Percentiles rank a stretch among this genome's conserved stretches.
phyloP scores from a whole-genome alignment of 2,329 filamentous ascomycete species.

The Epichloe bromicola region DNA sequence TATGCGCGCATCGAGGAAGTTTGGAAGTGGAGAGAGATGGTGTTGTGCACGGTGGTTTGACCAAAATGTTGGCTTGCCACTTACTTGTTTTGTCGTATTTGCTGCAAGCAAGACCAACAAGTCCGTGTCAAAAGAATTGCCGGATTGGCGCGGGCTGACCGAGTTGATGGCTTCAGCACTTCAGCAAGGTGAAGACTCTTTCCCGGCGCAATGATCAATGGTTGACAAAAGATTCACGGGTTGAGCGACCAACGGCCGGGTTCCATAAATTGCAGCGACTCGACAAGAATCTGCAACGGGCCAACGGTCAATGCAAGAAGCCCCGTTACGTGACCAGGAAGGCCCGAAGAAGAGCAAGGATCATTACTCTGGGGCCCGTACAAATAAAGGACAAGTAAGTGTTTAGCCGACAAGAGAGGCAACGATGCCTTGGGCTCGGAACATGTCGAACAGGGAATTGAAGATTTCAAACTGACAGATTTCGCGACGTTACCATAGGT shows the following conservation, averaged over 20 bases:
- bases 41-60: not conserved
- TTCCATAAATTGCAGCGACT: not conserved
- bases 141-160: not conserved
- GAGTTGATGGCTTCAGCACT: not conserved
- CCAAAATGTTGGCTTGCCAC: not conserved
- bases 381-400: too few relatives aligned
- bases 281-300: not conserved
- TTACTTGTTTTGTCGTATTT: not conserved
- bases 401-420: too few relatives aligned
- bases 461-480: too few relatives aligned
- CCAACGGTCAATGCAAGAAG: conserved; percentile 1
- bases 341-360: conserved; percentile 5
- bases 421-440: too few relatives aligned
- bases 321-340: not conserved
- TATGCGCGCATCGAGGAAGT: not conserved
- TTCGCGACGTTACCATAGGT: too few relatives aligned
- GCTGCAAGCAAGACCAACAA: not conserved
- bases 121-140: not conserved
- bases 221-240: not conserved
- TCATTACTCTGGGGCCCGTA: not conserved
- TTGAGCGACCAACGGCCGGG: not conserved
- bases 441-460: too few relatives aligned
- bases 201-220: not conserved
- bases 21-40: not conserved
- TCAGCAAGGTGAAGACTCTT: not conserved